Evolutionary conservation across 768 basidiomycete genomes (phyloP).

Genomic region (Chalciporus sphaerocephalus): DNA sequence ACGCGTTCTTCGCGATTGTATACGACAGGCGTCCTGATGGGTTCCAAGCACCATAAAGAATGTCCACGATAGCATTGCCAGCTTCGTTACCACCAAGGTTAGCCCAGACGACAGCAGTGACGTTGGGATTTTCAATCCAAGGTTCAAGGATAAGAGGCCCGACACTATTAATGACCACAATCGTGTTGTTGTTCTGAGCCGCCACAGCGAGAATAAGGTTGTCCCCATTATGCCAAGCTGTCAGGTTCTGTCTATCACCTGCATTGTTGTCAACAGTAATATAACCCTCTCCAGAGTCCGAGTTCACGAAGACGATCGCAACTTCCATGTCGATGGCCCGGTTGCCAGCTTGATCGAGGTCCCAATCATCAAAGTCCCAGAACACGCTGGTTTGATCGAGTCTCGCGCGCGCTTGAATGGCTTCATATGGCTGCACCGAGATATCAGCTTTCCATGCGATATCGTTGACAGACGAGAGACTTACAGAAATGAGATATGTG

Average conservation of each 20-base stretch:
- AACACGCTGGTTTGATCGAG: constrained; percentile 59
- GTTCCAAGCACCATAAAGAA: constrained; percentile 73
- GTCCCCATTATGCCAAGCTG: constrained; percentile 36
- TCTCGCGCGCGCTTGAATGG: constrained; percentile 71
- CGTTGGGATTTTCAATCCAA: constrained; percentile 75
- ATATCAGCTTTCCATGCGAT: not conserved
- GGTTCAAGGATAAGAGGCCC: constrained; percentile 65
- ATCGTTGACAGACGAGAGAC: constrained; percentile 17
- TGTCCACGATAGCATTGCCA: constrained; percentile 71
- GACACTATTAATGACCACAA: constrained; percentile 77
- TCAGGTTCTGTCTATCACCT: constrained; percentile 36
- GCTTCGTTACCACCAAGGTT: constrained; percentile 70
- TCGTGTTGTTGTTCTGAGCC: constrained; percentile 64
- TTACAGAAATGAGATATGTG: constrained; percentile 72
- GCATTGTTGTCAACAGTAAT: constrained; percentile 54
- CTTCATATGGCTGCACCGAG: constrained; percentile 60
- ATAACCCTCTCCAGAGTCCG: constrained; percentile 79
- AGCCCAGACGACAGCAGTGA: constrained; percentile 58
- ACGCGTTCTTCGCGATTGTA: constrained; percentile 58
- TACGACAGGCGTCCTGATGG: constrained; percentile 71
- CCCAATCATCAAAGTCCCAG: constrained; percentile 69
- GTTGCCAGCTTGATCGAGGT: constrained; percentile 48
- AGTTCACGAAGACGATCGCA: constrained; percentile 75
- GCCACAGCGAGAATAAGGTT: constrained; percentile 53
- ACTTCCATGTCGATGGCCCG: constrained; percentile 50